phyloP scores from a whole-genome alignment of 306 rosid genomes.

The Delonix regia region DNA sequence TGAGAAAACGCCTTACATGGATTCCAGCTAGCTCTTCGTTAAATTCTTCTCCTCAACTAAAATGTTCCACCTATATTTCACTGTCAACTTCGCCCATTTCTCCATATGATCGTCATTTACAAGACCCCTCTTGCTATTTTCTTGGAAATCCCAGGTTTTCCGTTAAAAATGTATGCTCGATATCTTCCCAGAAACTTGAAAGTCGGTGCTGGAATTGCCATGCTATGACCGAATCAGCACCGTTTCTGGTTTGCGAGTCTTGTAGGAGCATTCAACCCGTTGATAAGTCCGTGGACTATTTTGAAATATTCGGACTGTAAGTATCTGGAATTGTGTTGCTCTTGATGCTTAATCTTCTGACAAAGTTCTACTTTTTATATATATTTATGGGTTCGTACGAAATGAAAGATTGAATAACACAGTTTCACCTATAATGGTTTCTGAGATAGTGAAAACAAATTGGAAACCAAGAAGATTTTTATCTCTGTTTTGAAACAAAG shows the following conservation, averaged over 20 bases:
- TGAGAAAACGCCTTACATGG: conserved; percentile 45
- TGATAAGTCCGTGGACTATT: conserved; percentile 71
- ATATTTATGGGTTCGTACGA: background rate
- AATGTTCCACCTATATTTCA: conserved; percentile 14
- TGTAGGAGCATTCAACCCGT: conserved; percentile 82
- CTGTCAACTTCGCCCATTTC: conserved; percentile 23
- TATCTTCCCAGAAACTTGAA: conserved; percentile 38
- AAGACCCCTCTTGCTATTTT: conserved; percentile 13
- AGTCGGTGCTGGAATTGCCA: conserved; percentile 77
- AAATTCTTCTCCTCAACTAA: conserved; percentile 15
- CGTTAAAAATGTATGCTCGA: conserved; percentile 44
- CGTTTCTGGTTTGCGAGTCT: conserved; percentile 66
- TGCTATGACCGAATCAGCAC: conserved; percentile 42
- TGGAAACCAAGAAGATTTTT: background rate
- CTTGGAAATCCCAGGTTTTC: conserved; percentile 25
- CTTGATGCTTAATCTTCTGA: conserved; percentile 20
- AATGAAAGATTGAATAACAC: background rate
- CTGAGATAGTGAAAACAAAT: background rate
- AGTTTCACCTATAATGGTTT: background rate
- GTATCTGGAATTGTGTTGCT: conserved; percentile 27
- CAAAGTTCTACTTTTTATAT: conserved; percentile 18
- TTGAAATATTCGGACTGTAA: conserved; percentile 79
- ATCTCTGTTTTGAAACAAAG: background rate
- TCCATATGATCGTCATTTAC: conserved; percentile 3
- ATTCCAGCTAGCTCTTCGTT: conserved; percentile 15